Base-by-base conservation (phyloP, 2,329 filamentous ascomycete species). In the Fulvia fulva region DNA sequence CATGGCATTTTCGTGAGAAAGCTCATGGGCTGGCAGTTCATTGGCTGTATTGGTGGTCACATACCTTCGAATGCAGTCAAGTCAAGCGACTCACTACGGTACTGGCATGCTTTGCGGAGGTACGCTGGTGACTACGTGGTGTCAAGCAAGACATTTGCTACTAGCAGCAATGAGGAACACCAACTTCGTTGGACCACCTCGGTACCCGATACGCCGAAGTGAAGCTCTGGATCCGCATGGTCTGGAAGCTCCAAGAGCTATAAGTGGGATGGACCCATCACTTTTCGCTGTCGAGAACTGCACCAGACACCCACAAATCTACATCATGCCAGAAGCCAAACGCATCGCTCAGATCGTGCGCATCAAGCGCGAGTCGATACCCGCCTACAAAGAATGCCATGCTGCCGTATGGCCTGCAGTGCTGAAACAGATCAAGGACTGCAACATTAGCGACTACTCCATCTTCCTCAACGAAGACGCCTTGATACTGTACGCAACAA, bases 351-450 rank as follows among this genome's bases (percentile, higher is more conserved):
- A 91, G 73, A 87, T 90, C 63, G 80, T 92, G 55, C 86, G 84
- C 69, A 81, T 93, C 56, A 88, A 86, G 74, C 83, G 84, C 12
- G 83, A 87, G 62, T 82, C 78, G 61, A 76, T 88, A 14, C 81
- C 82, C 22, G 82, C 85, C 63, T 93, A 92, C 77, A 91, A 90
- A 72, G 81, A 86, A 67, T 86, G 84, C 62, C 89, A 92, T 70
- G 85, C 84, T 6, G 81, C 80, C 4, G 87, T 91, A 0, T 93
- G 89, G 89, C 88, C 88, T 5, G 87, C 89, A 66, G 88, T 94
- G 0, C 75, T 90, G 32, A 80, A 84, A 71, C 87, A 91, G 75
- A 91, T 93, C 68, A 85, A 86, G 70, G 83, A 86, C 43, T 89
- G 86, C 71, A 88, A 88, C 64, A 89, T 93, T 58, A 76, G 80